Percentiles rank a stretch among this genome's conserved stretches.
phyloP scores from a whole-genome alignment of 257 asterid species.

The Solanum pinnatisectum region DNA sequence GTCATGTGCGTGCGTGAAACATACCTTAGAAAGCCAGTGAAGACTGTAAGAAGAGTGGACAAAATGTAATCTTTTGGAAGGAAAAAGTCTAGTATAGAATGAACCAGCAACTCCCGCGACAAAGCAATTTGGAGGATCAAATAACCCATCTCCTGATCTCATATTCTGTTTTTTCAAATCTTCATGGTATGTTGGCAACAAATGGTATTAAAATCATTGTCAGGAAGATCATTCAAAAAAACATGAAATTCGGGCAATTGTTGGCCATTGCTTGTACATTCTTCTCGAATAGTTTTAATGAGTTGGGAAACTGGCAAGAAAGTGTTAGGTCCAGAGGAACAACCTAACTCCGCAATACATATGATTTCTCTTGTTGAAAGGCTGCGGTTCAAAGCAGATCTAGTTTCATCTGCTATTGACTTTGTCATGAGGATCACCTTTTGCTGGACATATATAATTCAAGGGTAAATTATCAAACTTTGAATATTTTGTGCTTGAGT shows the following conservation, averaged over 20 bases:
- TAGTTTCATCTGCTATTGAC: conserved; percentile 11
- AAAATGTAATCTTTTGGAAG: background rate
- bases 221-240: conserved; percentile 46
- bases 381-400: conserved; percentile 10
- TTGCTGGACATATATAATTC: background rate
- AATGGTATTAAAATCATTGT: conserved; percentile 21
- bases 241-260: conserved; percentile 33
- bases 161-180: background rate
- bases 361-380: conserved; percentile 2
- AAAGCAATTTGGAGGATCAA: background rate
- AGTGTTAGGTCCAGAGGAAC: conserved; percentile 65
- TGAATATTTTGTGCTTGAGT: background rate
- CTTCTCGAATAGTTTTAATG: background rate
- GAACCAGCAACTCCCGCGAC: background rate
- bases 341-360: conserved; percentile 56
- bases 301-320: conserved; percentile 7
- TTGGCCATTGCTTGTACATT: background rate
- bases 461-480: too few species aligned
- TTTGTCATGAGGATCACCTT: conserved; percentile 18
- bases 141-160: background rate
- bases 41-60: background rate
- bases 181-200: background rate
- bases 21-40: background rate
- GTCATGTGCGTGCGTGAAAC: too few species aligned
- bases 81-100: background rate